phyloP scores from a whole-genome alignment of 345 rosid species.

The Eucalyptus lansdowneana region DNA sequence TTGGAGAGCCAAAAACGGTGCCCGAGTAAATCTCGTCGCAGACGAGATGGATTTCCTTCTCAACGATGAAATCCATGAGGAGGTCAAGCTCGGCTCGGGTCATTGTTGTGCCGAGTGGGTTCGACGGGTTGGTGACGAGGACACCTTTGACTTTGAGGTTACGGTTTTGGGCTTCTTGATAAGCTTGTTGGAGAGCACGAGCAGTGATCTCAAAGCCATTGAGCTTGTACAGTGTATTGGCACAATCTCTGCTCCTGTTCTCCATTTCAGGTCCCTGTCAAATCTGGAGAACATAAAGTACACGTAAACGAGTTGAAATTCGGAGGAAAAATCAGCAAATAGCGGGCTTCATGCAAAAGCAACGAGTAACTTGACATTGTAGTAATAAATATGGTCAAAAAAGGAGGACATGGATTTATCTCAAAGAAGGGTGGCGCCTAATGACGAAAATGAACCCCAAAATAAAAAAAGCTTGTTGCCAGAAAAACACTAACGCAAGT shows the following conservation, averaged over 20 bases:
- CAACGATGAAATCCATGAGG: constrained; percentile 40
- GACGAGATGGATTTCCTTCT: constrained; percentile 48
- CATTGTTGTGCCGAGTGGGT: constrained; percentile 6
- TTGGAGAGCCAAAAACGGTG: constrained; percentile 50
- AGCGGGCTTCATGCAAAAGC: not conserved
- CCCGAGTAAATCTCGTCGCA: constrained; percentile 86
- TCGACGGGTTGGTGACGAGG: constrained; percentile 8
- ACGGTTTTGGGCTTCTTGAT: not conserved
- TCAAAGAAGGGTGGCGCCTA: not conserved
- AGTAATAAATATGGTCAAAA: not conserved
- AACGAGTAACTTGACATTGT: not conserved
- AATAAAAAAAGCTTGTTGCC: not conserved
- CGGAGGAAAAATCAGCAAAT: not conserved
- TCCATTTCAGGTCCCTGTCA: constrained; percentile 51
- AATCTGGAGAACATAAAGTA: constrained; percentile 4
- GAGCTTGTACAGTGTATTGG: constrained; percentile 36
- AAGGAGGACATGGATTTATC: not conserved
- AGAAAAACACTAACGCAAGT: not conserved
- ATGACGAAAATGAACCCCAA: not conserved
- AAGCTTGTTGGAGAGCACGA: constrained; percentile 4
- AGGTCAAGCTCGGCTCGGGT: constrained; percentile 40
- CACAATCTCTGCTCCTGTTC: constrained; percentile 36
- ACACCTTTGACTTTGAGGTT: constrained; percentile 15
- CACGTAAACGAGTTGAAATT: not conserved
- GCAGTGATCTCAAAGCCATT: constrained; percentile 34